Conservation (phyloP, 2,329 filamentous ascomycete genomes). For the Calonectria fujianensis region DNA sequence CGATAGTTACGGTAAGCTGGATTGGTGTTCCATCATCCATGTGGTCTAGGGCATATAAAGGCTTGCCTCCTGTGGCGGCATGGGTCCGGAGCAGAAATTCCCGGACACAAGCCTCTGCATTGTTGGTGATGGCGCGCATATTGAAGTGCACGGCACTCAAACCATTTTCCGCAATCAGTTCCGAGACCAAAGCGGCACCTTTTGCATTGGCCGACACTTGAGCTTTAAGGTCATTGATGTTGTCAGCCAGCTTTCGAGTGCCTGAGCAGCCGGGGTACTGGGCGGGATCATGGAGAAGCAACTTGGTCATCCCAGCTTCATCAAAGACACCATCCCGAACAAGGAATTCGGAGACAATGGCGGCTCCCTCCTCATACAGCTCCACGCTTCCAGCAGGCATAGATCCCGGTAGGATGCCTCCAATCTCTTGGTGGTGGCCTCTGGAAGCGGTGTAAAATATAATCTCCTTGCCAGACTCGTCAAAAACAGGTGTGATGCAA, state of each 20-base stretch:
- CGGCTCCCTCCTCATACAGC: conserved; percentile 76
- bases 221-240: conserved; percentile 90
- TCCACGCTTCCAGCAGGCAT: conserved; percentile 85
- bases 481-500: conserved; percentile 76
- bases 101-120: conserved; percentile 58
- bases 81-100: conserved; percentile 44
- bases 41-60: conserved; percentile 64
- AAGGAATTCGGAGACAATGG: conserved; percentile 80
- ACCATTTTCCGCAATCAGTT: conserved; percentile 83
- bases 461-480: conserved; percentile 56
- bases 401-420: conserved; percentile 86
- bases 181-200: conserved; percentile 84
- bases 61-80: conserved; percentile 42
- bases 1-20: conserved; percentile 82
- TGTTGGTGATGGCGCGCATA: conserved; percentile 65
- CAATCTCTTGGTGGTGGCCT: conserved; percentile 69
- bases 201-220: conserved; percentile 92
- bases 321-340: conserved; percentile 86
- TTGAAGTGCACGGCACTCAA: conserved; percentile 81
- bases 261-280: conserved; percentile 85
- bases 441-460: conserved; percentile 56
- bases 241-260: conserved; percentile 86
- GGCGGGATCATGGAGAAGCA: conserved; percentile 84
- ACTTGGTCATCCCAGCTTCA: conserved; percentile 82
- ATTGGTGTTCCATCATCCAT: conserved; percentile 94